Conservation (phyloP, 2,329 filamentous ascomycete species). For the Dactylella cylindrospora region DNA sequence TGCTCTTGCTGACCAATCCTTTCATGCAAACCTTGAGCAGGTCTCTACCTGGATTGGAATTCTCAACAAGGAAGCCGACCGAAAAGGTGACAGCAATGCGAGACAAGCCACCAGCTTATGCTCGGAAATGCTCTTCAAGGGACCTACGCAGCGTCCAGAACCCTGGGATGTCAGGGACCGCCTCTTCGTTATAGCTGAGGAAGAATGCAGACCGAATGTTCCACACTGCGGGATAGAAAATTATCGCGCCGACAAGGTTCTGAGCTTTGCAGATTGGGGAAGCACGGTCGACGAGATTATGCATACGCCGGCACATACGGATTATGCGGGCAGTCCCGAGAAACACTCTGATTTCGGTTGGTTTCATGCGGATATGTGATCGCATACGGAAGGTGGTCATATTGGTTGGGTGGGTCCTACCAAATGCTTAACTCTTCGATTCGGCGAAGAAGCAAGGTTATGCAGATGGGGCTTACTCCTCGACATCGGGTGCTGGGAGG, state of each 20-base stretch:
- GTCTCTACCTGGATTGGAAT: slow-evolving; percentile 68
- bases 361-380: slow-evolving; percentile 33
- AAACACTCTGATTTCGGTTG: slow-evolving; percentile 23
- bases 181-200: slow-evolving; percentile 33
- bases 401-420: background rate
- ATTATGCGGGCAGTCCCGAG: slow-evolving; percentile 37
- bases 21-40: slow-evolving; percentile 70
- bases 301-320: slow-evolving; percentile 41
- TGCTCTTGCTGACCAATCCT: slow-evolving; percentile 68
- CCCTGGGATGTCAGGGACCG: slow-evolving; percentile 35
- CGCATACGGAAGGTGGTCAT: background rate
- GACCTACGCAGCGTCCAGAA: slow-evolving; percentile 38
- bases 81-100: slow-evolving; percentile 46
- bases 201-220: slow-evolving; percentile 37
- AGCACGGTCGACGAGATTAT: slow-evolving; percentile 41
- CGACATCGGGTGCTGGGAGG: background rate
- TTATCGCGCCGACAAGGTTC: slow-evolving; percentile 26
- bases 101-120: slow-evolving; percentile 25
- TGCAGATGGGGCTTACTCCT: background rate
- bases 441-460: slow-evolving; percentile 2
- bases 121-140: slow-evolving; percentile 43
- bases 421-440: background rate
- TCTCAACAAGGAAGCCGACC: slow-evolving; percentile 62
- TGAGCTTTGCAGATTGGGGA: slow-evolving; percentile 39
- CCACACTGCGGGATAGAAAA: slow-evolving; percentile 32